Conservation (phyloP, 78 protist species). For the Blattamonas nauphoetae region DNA sequence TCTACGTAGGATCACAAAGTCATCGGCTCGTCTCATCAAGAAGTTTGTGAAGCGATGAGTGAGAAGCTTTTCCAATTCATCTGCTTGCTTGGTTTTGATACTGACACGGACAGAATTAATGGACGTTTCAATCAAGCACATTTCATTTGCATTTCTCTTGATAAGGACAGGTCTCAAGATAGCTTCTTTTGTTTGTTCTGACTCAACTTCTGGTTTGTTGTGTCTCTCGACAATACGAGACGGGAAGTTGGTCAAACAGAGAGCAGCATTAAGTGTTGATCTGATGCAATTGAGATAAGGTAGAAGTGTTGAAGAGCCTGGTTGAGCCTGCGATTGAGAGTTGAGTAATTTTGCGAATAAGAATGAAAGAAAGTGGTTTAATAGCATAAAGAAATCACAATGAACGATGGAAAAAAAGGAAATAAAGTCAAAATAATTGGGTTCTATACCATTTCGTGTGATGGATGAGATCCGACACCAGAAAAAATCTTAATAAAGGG, state of each 20-base stretch:
- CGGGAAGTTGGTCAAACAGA: conserved; percentile 83
- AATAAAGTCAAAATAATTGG: too few relatives aligned
- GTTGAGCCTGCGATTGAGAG: background rate
- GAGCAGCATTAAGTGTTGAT: conserved; percentile 76
- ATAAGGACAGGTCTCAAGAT: conserved; percentile 75
- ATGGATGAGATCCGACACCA: too few relatives aligned
- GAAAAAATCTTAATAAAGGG: too few relatives aligned
- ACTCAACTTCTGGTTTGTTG: conserved; percentile 97
- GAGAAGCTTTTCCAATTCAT: conserved; percentile 78
- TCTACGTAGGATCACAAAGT: conserved; percentile 79
- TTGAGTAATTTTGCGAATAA: too few relatives aligned
- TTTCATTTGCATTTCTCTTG: conserved; percentile 68
- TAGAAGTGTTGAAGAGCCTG: conserved; percentile 27
- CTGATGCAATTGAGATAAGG: conserved; percentile 81
- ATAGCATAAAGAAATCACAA: too few relatives aligned
- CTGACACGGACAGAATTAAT: conserved; percentile 91
- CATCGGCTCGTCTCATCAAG: conserved; percentile 89
- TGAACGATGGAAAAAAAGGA: too few relatives aligned
- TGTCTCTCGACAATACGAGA: conserved; percentile 95
- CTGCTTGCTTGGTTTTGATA: conserved; percentile 74
- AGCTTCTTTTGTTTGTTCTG: conserved; percentile 60
- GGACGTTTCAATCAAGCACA: conserved; percentile 79
- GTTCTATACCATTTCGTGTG: too few relatives aligned
- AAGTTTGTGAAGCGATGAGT: conserved; percentile 77
- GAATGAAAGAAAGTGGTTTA: too few relatives aligned